These are phyloP conservation scores for Triadica sebifera DNA, from an alignment of 345 rosid species.

Conservation along the genomic window DNA sequence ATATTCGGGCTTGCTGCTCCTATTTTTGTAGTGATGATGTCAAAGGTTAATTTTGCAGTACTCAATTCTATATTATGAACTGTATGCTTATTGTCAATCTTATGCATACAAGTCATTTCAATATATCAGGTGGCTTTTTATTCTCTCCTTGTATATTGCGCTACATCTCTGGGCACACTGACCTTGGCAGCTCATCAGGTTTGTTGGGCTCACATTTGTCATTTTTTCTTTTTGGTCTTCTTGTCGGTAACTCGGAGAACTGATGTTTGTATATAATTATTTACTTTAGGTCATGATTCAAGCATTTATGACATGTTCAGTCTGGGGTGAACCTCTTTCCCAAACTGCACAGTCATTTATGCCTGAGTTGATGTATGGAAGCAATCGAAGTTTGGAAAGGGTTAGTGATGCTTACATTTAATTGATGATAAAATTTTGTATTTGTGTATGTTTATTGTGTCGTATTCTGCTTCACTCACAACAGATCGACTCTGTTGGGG, in stretches of 20 bases:
- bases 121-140: slow-evolving; percentile 69
- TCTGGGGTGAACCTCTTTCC: slow-evolving; percentile 87
- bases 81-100: not conserved
- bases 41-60: slow-evolving; percentile 44
- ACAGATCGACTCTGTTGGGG: not conserved
- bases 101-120: slow-evolving; percentile 9
- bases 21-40: slow-evolving; percentile 64
- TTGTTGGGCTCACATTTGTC: slow-evolving; percentile 4
- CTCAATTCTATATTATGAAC: not conserved
- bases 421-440: not conserved
- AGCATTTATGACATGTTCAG: slow-evolving; percentile 56
- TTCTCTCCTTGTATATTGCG: slow-evolving; percentile 72
- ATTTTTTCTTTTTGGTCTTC: not conserved
- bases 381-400: slow-evolving; percentile 45
- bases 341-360: slow-evolving; percentile 93
- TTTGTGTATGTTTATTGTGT: not conserved
- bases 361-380: slow-evolving; percentile 82
- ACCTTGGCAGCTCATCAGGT: slow-evolving; percentile 93
- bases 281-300: slow-evolving; percentile 66
- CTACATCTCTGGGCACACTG: slow-evolving; percentile 81
- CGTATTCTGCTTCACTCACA: not conserved
- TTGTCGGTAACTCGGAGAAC: not conserved
- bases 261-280: not conserved
- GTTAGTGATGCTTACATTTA: slow-evolving; percentile 27
- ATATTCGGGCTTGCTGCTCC: slow-evolving; percentile 77